Evolutionary conservation across 2,329 filamentous ascomycete species (phyloP), one percentile per base, ranked within the genome.

Genomic region (Fusarium sp.): DNA sequence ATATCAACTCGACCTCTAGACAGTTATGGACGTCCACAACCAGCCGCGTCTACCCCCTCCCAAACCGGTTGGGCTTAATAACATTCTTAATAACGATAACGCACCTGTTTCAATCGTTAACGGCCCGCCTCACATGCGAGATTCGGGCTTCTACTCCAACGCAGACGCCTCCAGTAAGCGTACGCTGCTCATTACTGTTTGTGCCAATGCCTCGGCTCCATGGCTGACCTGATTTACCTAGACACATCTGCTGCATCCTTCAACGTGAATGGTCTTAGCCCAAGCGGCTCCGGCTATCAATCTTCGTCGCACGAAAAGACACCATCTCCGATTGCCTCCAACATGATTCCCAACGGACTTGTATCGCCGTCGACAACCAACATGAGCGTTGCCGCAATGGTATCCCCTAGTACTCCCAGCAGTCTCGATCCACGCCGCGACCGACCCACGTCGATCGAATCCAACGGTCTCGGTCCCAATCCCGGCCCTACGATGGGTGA

Each of bases 381-480:
- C 76, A 92, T 92, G 90, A 91, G 89, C 65, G 88, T 91, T 44
- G 88, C 89, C 25, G 89, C 89, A 22, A 91, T 91, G 82, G 88
- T 91, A 15, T 91, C 90, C 22, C 89, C 89, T 10, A 88, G 88
- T 2, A 85, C 86, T 3, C 83, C 87, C 9, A 81, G 81, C 9
- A 82, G 79, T 71, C 76, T 70, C 25, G 75, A 81, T 20, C 81
- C 84, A 29, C 85, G 86, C 53, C 84, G 84, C 70, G 83, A 84
- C 62, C 79, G 82, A 47, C 79, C 83, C 50, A 83, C 77, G 55
- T 82, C 78, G 41, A 79, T 81, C 64, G 81, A 84, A 49, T 79
- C 78, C 15, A 75, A 75, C 25, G 71, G 76, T 8, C 78, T 41
- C 39, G 45, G 33, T 22, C 35, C 45, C 36, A 50, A 20, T 27